Evolutionary conservation across 768 basidiomycete species (phyloP), one percentile per base, ranked within the genome.

Genomic region (Sarcodon aspratus): DNA sequence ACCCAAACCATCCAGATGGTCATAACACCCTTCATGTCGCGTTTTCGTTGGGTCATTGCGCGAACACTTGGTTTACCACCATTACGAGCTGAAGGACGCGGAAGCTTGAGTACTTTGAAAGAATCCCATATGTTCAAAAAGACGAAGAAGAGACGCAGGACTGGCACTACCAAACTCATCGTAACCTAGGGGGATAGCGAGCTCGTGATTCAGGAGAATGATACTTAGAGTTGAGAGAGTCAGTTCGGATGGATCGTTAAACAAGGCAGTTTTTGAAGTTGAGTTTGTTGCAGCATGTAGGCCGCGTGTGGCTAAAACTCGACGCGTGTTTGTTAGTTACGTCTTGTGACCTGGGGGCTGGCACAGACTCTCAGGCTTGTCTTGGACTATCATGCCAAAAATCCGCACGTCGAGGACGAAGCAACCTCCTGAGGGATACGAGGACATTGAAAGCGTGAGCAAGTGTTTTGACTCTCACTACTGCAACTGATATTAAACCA

Each of bases 391-490:
- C 51, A 95, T 97, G 94, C 94, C 94, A 35, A 95, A 87, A 69
- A 94, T 97, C 63, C 79, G 78, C 59, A 97, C 94, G 40, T 80
- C 81, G 38, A 80, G 94, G 58, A 97, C 95, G 3, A 97, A 93
- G 74, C 76, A 78, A 47, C 92, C 94, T 37, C 95, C 95, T 49
- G 93, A 95, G 65, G 95, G 95, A 10, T 97, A 76, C 57, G 95
- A 98, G 62, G 94, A 97, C 54, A 90, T 97, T 43, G 92, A 90
- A 63, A 66, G 71, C 40, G 88, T 88, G 57, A 17, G 80, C 63
- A 46, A 7, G 42, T 7, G 33, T 17, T 40, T 45, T 7, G 12
- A 32, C 10, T 9, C 21, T 10, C 36, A 33, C 10, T 21, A 43
- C n/a, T 27, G 33, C 3, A 18, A 11, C 37, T 49, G 48, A 46